Base-by-base conservation (phyloP, 768 basidiomycete species). In the Phlebiopsis flavidoalba region DNA sequence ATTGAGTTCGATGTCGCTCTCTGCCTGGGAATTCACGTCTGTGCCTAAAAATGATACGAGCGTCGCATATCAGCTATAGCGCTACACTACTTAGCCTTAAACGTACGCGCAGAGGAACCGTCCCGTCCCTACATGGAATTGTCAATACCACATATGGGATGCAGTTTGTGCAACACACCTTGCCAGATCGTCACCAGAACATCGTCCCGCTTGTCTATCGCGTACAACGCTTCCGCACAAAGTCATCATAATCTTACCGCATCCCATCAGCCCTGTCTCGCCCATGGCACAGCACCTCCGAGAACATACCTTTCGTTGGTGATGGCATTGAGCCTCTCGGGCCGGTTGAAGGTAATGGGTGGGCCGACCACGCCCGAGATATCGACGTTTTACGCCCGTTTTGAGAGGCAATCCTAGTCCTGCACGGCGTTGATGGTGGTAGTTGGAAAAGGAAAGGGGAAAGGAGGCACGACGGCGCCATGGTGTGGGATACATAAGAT, bases 51-150 rank as follows among this genome's bases (percentile, higher is more conserved):
- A 87, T 88, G 63, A 37, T 8, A 21, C 21, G n/a, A 43, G 55
- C 40, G 54, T 48, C 54, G 19, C 15, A 21, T 17, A 24, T 22
- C 43, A 10, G 33, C 35, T n/a, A 19, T 14, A 5, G 21, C 40
- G 37, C 53, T 21, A 8, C 40, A 17, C 54, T 35, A 19, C 50
- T 53, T 33, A 33, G 26, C 6, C 6, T 2, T 31, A 6, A 31
- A 17, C 86, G 67, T 68, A 88, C 87, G 87, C 80, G 74, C 86
- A 89, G 70, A 89, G 89, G 86, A 86, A 89, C 62, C 76, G 80
- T 2, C 88, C 88, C 36, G 76, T 84, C 10, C 84, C 87, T 87
- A 49, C 22, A 22, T 26, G 57, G 31, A 43, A 31, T 2, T 31
- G 6, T 31, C 3, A 31, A 6, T 31, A 31, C 26, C 26, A 6